These are phyloP conservation scores for Mucor piriformis DNA, from an alignment of 371 early-diverging fungal species.

Conservation along the genomic window DNA sequence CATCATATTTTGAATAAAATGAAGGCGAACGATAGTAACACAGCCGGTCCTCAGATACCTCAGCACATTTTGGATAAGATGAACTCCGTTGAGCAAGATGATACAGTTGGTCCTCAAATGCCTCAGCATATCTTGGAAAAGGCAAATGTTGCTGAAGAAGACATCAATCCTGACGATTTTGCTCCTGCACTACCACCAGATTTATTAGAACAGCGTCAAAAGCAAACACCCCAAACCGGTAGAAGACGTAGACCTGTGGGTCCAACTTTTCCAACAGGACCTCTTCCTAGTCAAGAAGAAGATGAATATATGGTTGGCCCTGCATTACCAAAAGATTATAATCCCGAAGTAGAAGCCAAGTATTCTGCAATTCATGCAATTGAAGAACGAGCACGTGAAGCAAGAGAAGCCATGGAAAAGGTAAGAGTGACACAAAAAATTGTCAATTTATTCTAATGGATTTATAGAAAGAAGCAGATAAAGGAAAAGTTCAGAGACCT, in stretches of 20 bases:
- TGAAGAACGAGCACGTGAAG: conserved; percentile 36
- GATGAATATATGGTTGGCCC: conserved; percentile 63
- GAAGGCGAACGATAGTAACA: neutral
- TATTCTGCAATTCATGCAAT: conserved; percentile 37
- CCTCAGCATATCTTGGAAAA: conserved; percentile 15
- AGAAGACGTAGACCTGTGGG: conserved; percentile 49
- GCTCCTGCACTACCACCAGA: conserved; percentile 64
- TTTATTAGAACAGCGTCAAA: conserved; percentile 43
- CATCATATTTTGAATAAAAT: conserved; percentile 27
- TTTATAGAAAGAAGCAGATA: conserved; percentile 19
- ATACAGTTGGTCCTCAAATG: conserved; percentile 27
- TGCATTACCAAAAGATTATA: conserved; percentile 43
- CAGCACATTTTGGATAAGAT: conserved; percentile 27
- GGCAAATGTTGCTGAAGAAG: conserved; percentile 5
- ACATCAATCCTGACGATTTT: conserved; percentile 45
- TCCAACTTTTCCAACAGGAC: conserved; percentile 44
- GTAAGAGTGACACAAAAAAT: conserved; percentile 15
- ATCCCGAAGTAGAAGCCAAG: conserved; percentile 42
- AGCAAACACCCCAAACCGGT: conserved; percentile 11
- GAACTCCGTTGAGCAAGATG: neutral
- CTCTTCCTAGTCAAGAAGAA: conserved; percentile 26
- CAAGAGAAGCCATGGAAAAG: conserved; percentile 40
- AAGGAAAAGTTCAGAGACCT: conserved; percentile 50
- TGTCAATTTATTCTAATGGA: neutral
- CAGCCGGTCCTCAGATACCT: conserved; percentile 32